Conservation (phyloP, 192 early-diverging fungal species). For the Backusella psychrophila region DNA sequence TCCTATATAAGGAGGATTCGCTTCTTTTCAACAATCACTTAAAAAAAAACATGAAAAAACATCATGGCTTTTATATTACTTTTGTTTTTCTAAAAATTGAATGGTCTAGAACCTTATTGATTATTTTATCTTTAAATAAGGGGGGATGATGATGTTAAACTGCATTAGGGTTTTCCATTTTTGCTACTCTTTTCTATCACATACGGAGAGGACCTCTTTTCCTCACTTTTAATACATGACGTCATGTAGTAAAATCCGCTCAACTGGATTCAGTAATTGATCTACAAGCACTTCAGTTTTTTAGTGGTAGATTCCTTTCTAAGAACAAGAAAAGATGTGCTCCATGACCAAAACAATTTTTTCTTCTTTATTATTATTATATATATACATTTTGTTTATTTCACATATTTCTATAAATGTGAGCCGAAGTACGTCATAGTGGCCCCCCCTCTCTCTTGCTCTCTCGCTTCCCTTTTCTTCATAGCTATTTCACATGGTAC, state of each 20-base stretch:
- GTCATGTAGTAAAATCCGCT: neutral
- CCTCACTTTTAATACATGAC: neutral
- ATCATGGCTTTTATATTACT: neutral
- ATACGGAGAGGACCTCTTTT: neutral
- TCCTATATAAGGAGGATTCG: neutral
- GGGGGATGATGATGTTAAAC: constrained; percentile 14
- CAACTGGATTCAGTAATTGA: constrained; percentile 6
- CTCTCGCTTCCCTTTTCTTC: neutral
- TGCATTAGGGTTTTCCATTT: constrained; percentile 10
- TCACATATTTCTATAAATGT: constrained; percentile 2
- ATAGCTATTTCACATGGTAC: neutral
- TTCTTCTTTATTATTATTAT: neutral
- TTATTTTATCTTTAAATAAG: neutral
- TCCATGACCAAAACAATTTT: neutral
- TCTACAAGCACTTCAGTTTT: neutral
- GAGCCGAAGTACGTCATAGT: neutral
- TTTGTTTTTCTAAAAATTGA: neutral
- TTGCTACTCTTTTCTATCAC: neutral
- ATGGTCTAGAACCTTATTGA: constrained; percentile 6
- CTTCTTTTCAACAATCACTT: neutral
- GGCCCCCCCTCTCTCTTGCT: neutral
- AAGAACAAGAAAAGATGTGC: neutral
- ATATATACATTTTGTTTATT: neutral
- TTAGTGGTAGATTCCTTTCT: neutral
- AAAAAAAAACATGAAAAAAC: constrained; percentile 1